Evolutionary conservation across 257 asterid species (phyloP).

Genomic region (Solanum etuberosum): DNA sequence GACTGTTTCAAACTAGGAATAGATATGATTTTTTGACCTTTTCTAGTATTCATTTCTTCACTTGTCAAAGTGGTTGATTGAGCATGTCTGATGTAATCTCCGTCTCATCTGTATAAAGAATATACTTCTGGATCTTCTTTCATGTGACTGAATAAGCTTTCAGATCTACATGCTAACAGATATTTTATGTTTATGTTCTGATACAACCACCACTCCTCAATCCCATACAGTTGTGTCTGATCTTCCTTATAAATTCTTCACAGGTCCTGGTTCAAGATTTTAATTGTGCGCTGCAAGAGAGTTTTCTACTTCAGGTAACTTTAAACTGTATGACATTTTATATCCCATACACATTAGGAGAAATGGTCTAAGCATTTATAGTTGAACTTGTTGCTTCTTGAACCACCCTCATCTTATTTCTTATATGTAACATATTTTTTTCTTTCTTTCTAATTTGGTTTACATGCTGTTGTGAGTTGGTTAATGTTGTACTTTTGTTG

Average conservation of each 20-base stretch:
- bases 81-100: not conserved
- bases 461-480: not conserved
- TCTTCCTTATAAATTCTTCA: not conserved
- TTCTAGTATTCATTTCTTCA: not conserved
- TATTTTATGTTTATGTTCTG: conserved; percentile 6
- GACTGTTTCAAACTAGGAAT: not conserved
- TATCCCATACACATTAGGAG: not conserved
- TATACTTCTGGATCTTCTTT: not conserved
- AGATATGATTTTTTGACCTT: not conserved
- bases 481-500: conserved; percentile 16
- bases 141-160: not conserved
- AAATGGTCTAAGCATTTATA: not conserved
- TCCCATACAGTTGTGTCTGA: not conserved
- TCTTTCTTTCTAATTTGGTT: not conserved
- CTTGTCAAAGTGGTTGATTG: not conserved
- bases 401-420: not conserved
- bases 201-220: not conserved
- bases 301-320: conserved; percentile 87
- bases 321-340: not conserved
- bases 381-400: not conserved
- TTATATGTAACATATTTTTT: not conserved
- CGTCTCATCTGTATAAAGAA: not conserved
- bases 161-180: not conserved
- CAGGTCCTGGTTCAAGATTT: conserved; percentile 93
- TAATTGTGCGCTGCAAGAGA: conserved; percentile 96